phyloP scores from a whole-genome alignment of 2,329 filamentous ascomycete species.

The Beauveria caledonica region DNA sequence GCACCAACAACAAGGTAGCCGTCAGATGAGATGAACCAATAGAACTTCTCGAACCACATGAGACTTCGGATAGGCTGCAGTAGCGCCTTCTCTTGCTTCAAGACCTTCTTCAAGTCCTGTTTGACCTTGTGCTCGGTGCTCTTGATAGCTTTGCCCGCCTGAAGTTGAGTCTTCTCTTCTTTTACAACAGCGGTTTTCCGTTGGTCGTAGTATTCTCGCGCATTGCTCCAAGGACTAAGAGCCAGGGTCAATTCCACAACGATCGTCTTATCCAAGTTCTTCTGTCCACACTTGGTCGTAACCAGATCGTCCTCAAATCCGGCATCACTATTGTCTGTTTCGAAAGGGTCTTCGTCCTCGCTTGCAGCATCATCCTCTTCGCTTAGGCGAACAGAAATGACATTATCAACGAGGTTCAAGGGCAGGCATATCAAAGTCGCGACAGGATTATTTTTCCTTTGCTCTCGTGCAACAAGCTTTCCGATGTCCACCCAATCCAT shows the following conservation, averaged over 20 bases:
- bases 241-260: conserved; percentile 78
- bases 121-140: conserved; percentile 84
- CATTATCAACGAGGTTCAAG: conserved; percentile 83
- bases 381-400: conserved; percentile 68
- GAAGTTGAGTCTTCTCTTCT: conserved; percentile 75
- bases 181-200: conserved; percentile 78
- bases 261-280: conserved; percentile 44
- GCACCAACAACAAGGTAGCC: conserved; percentile 88
- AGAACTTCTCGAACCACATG: conserved; percentile 96
- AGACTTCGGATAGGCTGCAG: conserved; percentile 74
- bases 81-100: conserved; percentile 88
- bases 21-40: conserved; percentile 92
- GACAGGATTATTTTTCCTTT: conserved; percentile 71
- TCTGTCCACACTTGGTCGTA: conserved; percentile 23
- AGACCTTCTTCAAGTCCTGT: conserved; percentile 73
- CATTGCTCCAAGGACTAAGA: conserved; percentile 80
- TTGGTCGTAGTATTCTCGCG: conserved; percentile 85
- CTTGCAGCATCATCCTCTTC: conserved; percentile 60
- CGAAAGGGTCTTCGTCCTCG: conserved; percentile 50
- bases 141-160: conserved; percentile 75
- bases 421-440: conserved; percentile 81
- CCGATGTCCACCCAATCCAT: conserved; percentile 98
- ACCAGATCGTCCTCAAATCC: conserved; percentile 24
- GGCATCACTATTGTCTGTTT: conserved; percentile 57
- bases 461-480: conserved; percentile 80